These are phyloP conservation scores for Jacaranda copaia DNA, from an alignment of 257 asterid species.

Conservation along the genomic window DNA sequence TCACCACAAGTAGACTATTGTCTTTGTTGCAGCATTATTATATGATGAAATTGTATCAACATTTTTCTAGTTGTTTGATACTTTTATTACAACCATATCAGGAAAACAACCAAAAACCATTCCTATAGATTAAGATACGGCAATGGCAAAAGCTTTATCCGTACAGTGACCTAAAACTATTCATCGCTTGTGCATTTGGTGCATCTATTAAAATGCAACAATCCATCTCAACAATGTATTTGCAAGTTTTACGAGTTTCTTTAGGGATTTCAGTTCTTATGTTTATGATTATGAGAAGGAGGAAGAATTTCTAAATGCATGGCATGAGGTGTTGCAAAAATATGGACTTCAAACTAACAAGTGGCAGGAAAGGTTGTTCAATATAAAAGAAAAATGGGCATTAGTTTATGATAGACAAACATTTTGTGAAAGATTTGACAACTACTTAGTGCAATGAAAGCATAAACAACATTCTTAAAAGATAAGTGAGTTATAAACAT, in stretches of 20 bases:
- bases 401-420: too few relatives aligned
- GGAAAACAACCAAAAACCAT: too few relatives aligned
- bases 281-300: background rate
- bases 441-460: background rate
- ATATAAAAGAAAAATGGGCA: too few relatives aligned
- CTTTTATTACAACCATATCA: too few relatives aligned
- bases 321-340: too few relatives aligned
- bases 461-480: background rate
- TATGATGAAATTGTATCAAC: too few relatives aligned
- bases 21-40: too few relatives aligned
- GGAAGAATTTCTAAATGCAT: background rate
- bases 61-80: too few relatives aligned
- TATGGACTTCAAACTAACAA: too few relatives aligned
- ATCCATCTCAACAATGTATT: background rate
- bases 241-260: background rate
- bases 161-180: background rate
- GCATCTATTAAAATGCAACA: background rate
- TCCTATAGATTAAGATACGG: background rate
- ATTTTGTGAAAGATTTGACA: background rate
- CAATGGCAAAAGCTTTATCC: conserved; percentile 15
- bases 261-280: background rate
- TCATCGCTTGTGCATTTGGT: background rate
- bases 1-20: too few relatives aligned
- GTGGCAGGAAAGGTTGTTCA: too few relatives aligned
- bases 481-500: background rate